These are phyloP conservation scores for Saccharomyces hybrid DNA, from an alignment of 1,139 yeast species.

Conservation along the genomic window DNA sequence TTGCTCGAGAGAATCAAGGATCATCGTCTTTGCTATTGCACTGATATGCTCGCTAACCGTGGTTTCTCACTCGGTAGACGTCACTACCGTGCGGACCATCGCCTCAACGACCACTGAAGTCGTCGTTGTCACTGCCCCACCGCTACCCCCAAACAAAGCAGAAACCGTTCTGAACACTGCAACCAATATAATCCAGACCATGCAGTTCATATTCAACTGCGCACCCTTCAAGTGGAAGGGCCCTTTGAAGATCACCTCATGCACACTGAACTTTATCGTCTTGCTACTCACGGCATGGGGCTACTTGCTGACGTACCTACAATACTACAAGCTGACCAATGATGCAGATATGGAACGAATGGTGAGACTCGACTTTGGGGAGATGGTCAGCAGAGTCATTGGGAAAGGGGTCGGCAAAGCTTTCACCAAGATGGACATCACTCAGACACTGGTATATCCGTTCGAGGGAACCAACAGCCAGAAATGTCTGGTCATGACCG, in stretches of 20 bases:
- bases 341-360: neutral
- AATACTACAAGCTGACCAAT: neutral
- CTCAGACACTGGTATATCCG: neutral
- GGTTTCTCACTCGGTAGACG: no score
- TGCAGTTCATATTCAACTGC: neutral
- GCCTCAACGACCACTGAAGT: no score
- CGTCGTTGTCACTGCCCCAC: neutral
- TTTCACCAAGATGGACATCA: neutral
- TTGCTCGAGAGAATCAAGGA: no score
- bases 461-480: neutral
- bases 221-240: neutral
- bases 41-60: no score
- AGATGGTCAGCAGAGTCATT: neutral
- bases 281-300: neutral
- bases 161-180: neutral
- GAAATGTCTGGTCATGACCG: neutral
- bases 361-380: neutral
- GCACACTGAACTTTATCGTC: neutral
- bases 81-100: no score
- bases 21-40: no score
- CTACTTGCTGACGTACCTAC: neutral
- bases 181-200: neutral
- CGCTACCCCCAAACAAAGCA: neutral
- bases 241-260: neutral
- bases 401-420: neutral